Evolutionary conservation across 768 basidiomycete genomes (phyloP).

Genomic region (Leucogyrophana mollusca): DNA sequence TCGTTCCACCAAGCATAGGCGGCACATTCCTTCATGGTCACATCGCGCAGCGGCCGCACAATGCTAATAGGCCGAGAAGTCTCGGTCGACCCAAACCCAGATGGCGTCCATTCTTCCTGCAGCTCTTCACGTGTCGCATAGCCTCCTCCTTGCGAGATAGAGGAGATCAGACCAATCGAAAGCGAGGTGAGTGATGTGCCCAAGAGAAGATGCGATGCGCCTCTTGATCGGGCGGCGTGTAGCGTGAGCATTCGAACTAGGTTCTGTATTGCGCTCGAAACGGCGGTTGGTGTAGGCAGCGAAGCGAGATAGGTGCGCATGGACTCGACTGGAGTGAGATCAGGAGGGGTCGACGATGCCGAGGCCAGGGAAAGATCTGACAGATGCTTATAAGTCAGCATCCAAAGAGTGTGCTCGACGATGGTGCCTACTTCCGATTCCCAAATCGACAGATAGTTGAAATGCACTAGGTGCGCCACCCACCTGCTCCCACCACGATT

Average conservation of each 20-base stretch:
- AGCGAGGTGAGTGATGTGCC: constrained; percentile 80
- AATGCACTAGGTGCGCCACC: constrained; percentile 29
- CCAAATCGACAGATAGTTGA: constrained; percentile 45
- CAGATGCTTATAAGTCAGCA: not conserved
- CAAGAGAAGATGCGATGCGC: constrained; percentile 74
- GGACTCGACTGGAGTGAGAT: constrained; percentile 23
- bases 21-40: constrained; percentile 78
- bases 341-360: constrained; percentile 5
- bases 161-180: constrained; percentile 71
- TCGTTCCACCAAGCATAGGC: constrained; percentile 76
- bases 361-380: constrained; percentile 22
- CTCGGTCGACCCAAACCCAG: constrained; percentile 5
- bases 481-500: constrained; percentile 59
- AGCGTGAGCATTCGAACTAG: constrained; percentile 70
- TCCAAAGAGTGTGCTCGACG: too few relatives aligned
- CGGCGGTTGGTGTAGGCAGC: constrained; percentile 74
- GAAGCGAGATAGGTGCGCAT: constrained; percentile 55
- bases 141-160: constrained; percentile 75
- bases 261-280: constrained; percentile 54
- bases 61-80: constrained; percentile 40
- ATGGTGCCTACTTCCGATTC: too few relatives aligned
- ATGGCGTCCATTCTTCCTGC: constrained; percentile 66
- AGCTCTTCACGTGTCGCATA: constrained; percentile 67
- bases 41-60: constrained; percentile 66
- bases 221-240: constrained; percentile 55